These are phyloP conservation scores for Polytrichum formosum DNA, from an alignment of 225 moss, liverwort and hornwort species.

Conservation along the genomic window DNA sequence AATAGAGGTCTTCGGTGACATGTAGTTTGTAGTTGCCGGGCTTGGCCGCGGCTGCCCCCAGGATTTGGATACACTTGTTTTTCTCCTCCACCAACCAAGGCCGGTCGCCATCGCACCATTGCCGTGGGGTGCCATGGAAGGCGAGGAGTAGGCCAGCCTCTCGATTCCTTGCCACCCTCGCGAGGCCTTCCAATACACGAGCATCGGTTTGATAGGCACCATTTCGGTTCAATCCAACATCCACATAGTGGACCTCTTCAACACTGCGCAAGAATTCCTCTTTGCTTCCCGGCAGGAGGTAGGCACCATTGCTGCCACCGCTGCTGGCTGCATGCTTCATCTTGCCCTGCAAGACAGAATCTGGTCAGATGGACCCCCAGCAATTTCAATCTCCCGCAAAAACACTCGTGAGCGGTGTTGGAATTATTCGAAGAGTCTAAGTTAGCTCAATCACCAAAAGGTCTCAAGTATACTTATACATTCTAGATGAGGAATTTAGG, in stretches of 20 bases:
- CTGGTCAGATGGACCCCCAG: no score
- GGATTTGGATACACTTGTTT: slow-evolving; percentile 34
- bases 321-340: slow-evolving; percentile 14
- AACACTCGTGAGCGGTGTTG: no score
- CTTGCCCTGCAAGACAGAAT: slow-evolving; percentile 2
- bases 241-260: slow-evolving; percentile 72
- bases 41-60: slow-evolving; percentile 47
- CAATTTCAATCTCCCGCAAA: no score
- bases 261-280: slow-evolving; percentile 61
- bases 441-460: no score
- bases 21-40: slow-evolving; percentile 61
- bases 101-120: slow-evolving; percentile 66
- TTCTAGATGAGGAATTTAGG: no score
- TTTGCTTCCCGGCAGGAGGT: slow-evolving; percentile 45
- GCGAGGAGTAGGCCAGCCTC: slow-evolving; percentile 55
- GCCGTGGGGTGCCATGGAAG: slow-evolving; percentile 80
- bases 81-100: slow-evolving; percentile 70
- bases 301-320: slow-evolving; percentile 4
- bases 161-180: slow-evolving; percentile 46
- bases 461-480: no score
- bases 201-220: slow-evolving; percentile 88
- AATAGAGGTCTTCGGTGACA: slow-evolving; percentile 59
- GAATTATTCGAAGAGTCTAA: no score
- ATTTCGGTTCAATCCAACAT: slow-evolving; percentile 75
- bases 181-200: slow-evolving; percentile 68